Conservation (phyloP, 768 basidiomycete species). For the Pulveroboletus sp. region DNA sequence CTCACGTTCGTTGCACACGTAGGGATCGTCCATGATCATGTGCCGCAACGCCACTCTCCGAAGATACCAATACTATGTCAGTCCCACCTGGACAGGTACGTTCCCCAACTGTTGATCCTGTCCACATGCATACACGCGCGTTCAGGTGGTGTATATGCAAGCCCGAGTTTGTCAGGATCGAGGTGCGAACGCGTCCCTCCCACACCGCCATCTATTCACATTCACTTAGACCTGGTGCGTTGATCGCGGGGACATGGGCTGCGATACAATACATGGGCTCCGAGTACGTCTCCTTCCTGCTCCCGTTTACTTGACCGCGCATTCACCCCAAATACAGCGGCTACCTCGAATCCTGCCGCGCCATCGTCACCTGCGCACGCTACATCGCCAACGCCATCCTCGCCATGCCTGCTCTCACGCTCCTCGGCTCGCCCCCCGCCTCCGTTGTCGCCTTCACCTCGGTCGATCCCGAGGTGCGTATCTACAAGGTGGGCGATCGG, state of each 20-base stretch:
- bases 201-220: too few species aligned
- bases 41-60: conserved; percentile 78
- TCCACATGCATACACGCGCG: neutral
- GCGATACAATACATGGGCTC: conserved; percentile 93
- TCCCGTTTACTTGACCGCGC: neutral
- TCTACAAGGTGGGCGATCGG: conserved; percentile 86
- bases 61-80: conserved; percentile 82
- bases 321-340: conserved; percentile 47
- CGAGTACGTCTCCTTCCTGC: conserved; percentile 49
- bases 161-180: conserved; percentile 87
- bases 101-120: neutral
- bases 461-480: conserved; percentile 54
- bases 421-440: conserved; percentile 87
- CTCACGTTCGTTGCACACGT: neutral
- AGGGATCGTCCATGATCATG: conserved; percentile 96
- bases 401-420: conserved; percentile 77
- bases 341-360: conserved; percentile 80
- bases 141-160: conserved; percentile 83
- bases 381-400: conserved; percentile 66
- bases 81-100: conserved; percentile 73
- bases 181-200: conserved; percentile 50
- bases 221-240: conserved; percentile 69
- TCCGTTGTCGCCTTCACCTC: conserved; percentile 90
- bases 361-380: conserved; percentile 75
- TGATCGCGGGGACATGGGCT: conserved; percentile 96